These are phyloP conservation scores for Gremmenia infestans DNA, from an alignment of 2,329 filamentous ascomycete species.

Conservation along the genomic window DNA sequence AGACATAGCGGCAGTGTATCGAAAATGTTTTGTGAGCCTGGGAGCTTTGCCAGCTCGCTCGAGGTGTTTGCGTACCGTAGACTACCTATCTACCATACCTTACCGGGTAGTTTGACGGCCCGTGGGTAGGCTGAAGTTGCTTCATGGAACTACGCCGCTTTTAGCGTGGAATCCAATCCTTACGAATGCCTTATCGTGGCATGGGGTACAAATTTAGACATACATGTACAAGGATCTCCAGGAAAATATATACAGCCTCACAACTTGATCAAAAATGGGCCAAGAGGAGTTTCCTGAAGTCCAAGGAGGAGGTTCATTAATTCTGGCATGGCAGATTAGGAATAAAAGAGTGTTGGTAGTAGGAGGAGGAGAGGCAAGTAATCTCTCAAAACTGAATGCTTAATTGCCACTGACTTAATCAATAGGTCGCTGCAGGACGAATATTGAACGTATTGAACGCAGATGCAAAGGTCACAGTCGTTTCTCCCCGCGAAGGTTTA, in stretches of 20 bases:
- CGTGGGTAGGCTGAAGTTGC: neutral
- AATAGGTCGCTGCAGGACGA: slow-evolving; percentile 86
- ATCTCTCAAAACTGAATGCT: neutral
- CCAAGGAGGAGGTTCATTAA: slow-evolving; percentile 85
- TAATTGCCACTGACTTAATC: slow-evolving; percentile 20
- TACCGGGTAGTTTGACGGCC: neutral
- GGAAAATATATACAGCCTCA: slow-evolving; percentile 13
- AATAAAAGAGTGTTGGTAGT: slow-evolving; percentile 88
- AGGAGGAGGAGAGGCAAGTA: slow-evolving; percentile 81
- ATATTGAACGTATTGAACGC: slow-evolving; percentile 94
- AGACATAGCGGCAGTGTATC: slow-evolving; percentile 54
- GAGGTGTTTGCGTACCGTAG: slow-evolving; percentile 14
- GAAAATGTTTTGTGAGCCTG: slow-evolving; percentile 12
- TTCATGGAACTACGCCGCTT: neutral
- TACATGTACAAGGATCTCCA: slow-evolving; percentile 10
- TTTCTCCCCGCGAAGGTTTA: slow-evolving; percentile 73
- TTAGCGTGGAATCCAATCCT: slow-evolving; percentile 1
- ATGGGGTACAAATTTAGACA: neutral
- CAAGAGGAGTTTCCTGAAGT: slow-evolving; percentile 63
- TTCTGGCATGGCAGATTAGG: slow-evolving; percentile 92
- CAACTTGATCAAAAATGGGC: slow-evolving; percentile 8
- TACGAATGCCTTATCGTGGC: neutral
- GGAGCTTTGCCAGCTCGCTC: slow-evolving; percentile 19
- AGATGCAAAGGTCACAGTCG: slow-evolving; percentile 82
- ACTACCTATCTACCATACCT: neutral